These are phyloP conservation scores for Didymella lethalis DNA, from an alignment of 2,329 filamentous ascomycete species.

Conservation along the genomic window DNA sequence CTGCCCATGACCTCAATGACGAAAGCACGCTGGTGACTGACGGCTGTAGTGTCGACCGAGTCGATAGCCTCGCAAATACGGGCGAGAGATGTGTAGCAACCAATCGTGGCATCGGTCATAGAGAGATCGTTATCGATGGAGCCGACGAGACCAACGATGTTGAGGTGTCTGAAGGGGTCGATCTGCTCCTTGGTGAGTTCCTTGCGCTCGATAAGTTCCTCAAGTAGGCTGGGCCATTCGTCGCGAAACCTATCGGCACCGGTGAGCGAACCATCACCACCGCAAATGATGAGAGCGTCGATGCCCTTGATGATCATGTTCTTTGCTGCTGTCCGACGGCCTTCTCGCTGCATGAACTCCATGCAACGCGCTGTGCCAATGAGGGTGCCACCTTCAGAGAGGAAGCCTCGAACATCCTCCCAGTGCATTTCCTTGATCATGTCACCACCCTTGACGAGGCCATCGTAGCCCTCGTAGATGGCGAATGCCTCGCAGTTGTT, in stretches of 20 bases:
- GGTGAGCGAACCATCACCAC: conserved; percentile 88
- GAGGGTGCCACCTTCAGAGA: conserved; percentile 91
- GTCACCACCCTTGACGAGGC: conserved; percentile 85
- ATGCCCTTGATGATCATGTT: conserved; percentile 95
- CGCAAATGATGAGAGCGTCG: conserved; percentile 94
- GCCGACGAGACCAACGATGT: conserved; percentile 94
- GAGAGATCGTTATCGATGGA: conserved; percentile 99
- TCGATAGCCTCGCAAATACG: conserved; percentile 96
- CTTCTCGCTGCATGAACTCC: conserved; percentile 87
- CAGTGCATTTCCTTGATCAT: conserved; percentile 88
- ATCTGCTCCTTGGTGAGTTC: conserved; percentile 76
- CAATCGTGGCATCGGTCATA: conserved; percentile 95
- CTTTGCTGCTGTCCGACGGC: conserved; percentile 85
- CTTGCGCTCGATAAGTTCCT: conserved; percentile 80
- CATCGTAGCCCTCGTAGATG: conserved; percentile 92
- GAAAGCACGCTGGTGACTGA: conserved; percentile 93
- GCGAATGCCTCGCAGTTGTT: conserved; percentile 63
- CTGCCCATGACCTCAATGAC: conserved; percentile 97
- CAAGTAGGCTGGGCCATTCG: conserved; percentile 88
- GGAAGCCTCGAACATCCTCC: conserved; percentile 93
- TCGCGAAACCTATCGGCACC: conserved; percentile 91
- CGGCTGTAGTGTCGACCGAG: conserved; percentile 94
- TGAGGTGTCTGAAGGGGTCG: conserved; percentile 81
- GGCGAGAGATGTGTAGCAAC: conserved; percentile 90
- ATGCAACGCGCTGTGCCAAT: conserved; percentile 95